phyloP scores from a whole-genome alignment of 129 eudicot genomes.

The Chrysanthemum seticuspe region DNA sequence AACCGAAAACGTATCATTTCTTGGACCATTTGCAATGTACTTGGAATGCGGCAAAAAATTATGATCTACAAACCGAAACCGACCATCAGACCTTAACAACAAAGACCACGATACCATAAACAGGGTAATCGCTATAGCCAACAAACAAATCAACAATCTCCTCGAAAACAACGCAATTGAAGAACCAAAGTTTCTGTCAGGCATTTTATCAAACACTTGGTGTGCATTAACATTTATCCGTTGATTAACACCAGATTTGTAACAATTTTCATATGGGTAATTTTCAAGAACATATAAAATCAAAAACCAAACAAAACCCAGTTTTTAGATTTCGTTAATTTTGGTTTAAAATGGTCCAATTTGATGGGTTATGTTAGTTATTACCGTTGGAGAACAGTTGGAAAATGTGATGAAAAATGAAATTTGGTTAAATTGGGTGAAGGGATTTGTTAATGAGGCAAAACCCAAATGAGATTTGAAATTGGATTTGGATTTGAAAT shows the following conservation, averaged over 20 bases:
- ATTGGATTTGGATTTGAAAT: constrained; percentile 6
- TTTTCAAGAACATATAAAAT: neutral
- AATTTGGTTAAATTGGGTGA: no score
- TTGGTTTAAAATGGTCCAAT: no score
- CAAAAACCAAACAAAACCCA: neutral
- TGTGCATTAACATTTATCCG: constrained; percentile 9
- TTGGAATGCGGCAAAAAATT: constrained; percentile 47
- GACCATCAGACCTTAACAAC: constrained; percentile 46
- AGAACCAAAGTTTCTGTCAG: constrained; percentile 37
- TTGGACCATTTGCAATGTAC: constrained; percentile 16
- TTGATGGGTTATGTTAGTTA: constrained; percentile 5
- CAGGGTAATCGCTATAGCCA: constrained; percentile 44
- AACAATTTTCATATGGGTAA: neutral
- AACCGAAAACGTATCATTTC: neutral
- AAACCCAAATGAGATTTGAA: constrained; percentile 30
- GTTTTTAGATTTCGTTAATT: no score
- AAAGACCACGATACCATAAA: constrained; percentile 61
- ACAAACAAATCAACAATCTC: constrained; percentile 54
- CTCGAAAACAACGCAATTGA: constrained; percentile 28
- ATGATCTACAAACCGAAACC: constrained; percentile 41
- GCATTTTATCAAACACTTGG: constrained; percentile 37
- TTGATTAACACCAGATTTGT: constrained; percentile 10
- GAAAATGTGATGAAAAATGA: no score
- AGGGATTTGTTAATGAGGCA: constrained; percentile 2
- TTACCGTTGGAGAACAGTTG: neutral